Conservation (phyloP, 2,329 filamentous ascomycete genomes). For the Cryphonectria nitschkei region DNA sequence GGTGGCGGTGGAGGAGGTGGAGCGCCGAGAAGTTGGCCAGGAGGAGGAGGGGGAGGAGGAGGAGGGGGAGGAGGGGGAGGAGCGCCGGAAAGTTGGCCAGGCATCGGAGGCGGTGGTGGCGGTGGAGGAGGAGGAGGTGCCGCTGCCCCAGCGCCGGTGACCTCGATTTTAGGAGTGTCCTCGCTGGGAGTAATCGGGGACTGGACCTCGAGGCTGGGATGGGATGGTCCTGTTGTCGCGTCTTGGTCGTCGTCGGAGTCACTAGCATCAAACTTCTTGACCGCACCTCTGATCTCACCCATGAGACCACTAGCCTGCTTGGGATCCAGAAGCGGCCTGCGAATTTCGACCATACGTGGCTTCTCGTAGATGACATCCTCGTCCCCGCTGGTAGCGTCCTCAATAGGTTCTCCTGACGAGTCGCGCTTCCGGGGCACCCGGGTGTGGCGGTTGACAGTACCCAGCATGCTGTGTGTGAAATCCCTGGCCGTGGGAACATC, state of each 20-base stretch:
- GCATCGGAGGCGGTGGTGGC: constrained; percentile 49
- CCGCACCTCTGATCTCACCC: constrained; percentile 74
- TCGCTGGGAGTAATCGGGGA: constrained; percentile 70
- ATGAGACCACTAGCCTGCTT: constrained; percentile 69
- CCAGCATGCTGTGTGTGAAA: constrained; percentile 74
- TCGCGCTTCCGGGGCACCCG: constrained; percentile 47
- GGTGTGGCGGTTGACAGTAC: constrained; percentile 67
- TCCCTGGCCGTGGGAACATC: constrained; percentile 59
- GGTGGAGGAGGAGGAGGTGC: constrained; percentile 42
- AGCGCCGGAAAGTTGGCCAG: constrained; percentile 44
- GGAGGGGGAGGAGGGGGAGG: constrained; percentile 42
- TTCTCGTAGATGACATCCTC: constrained; percentile 75
- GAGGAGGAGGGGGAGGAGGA: constrained; percentile 50
- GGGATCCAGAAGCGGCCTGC: constrained; percentile 66
- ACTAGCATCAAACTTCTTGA: constrained; percentile 73
- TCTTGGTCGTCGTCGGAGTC: constrained; percentile 72
- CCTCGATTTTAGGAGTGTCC: constrained; percentile 61
- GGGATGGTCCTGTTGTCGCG: constrained; percentile 73
- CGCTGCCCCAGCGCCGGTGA: constrained; percentile 50
- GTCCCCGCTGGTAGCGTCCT: constrained; percentile 53
- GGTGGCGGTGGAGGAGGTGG: constrained; percentile 52
- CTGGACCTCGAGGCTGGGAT: constrained; percentile 73
- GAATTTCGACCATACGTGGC: constrained; percentile 78
- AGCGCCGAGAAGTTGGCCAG: constrained; percentile 44
- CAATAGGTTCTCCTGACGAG: constrained; percentile 35